Conservation (phyloP, 371 early-diverging fungal species). For the Mucor piriformis region DNA sequence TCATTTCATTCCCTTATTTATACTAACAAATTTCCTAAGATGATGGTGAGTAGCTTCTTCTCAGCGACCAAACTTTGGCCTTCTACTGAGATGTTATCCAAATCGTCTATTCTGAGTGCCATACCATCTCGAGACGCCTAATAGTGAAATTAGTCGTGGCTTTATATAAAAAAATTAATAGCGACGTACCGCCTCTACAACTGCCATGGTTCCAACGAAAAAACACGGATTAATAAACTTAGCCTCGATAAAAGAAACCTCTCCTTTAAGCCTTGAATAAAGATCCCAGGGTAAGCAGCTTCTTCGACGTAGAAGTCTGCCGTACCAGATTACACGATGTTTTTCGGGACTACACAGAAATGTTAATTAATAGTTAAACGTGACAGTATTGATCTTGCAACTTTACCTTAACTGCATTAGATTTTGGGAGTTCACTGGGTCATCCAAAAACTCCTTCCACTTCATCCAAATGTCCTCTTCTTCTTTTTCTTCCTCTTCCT, state of each 20-base stretch:
- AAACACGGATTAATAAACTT: constrained; percentile 25
- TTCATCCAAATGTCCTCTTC: constrained; percentile 17
- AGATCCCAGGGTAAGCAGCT: constrained; percentile 18
- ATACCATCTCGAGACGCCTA: constrained; percentile 8
- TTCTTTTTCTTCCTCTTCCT: constrained; percentile 13
- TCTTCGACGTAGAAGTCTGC: constrained; percentile 24
- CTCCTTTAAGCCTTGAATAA: constrained; percentile 25
- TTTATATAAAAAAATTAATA: constrained; percentile 22
- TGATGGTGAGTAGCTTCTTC: background rate
- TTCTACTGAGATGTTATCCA: constrained; percentile 10
- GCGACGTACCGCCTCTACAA: constrained; percentile 26
- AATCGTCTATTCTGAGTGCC: constrained; percentile 1
- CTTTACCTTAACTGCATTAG: constrained; percentile 22
- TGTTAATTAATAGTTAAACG: constrained; percentile 12
- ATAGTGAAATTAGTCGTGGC: constrained; percentile 15
- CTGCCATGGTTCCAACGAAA: constrained; percentile 17
- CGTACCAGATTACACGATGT: constrained; percentile 23
- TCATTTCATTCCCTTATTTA: constrained; percentile 9
- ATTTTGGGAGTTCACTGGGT: constrained; percentile 8
- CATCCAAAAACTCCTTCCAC: constrained; percentile 20
- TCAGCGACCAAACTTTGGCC: constrained; percentile 4
- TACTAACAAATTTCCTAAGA: background rate
- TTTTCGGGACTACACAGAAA: constrained; percentile 16
- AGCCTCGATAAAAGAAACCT: constrained; percentile 15
- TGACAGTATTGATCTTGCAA: constrained; percentile 9